Evolutionary conservation across 768 basidiomycete genomes (phyloP).

Genomic region (Boletus subcaerulescens): DNA sequence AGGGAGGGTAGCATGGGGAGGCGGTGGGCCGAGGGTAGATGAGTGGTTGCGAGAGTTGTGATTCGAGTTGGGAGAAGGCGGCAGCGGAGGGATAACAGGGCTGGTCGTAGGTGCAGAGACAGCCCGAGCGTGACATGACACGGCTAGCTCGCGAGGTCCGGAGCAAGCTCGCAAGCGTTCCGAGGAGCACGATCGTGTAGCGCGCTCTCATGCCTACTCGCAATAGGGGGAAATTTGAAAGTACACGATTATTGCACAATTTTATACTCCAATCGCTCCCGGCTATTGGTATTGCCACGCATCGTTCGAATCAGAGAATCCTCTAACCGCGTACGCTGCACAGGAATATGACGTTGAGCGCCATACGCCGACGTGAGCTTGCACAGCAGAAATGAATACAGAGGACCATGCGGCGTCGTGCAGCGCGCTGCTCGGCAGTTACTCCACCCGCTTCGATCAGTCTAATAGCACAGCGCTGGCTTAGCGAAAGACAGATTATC

Average conservation of each 20-base stretch:
- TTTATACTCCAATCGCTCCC: neutral
- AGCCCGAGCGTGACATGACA: conserved; percentile 6
- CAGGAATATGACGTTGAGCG: no score
- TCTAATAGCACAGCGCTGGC: neutral
- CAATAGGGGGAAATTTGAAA: neutral
- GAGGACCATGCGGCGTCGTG: no score
- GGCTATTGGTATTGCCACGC: neutral
- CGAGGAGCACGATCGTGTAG: neutral
- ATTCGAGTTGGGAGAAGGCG: conserved; percentile 33
- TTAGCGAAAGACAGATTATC: neutral
- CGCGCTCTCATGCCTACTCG: neutral
- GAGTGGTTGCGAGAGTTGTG: conserved; percentile 43
- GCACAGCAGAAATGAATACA: no score
- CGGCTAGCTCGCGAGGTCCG: neutral
- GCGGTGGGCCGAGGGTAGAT: conserved; percentile 41
- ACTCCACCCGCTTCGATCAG: neutral
- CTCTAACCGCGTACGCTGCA: no score
- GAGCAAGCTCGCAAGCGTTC: neutral
- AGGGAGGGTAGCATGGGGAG: conserved; percentile 39
- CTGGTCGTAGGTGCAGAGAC: conserved; percentile 37
- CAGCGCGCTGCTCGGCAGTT: neutral
- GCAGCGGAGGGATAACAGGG: conserved; percentile 42
- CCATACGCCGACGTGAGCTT: no score
- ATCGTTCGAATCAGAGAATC: no score
- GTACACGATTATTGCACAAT: neutral